These are phyloP conservation scores for Yamadazyma endophytica DNA, from an alignment of 805 yeast genomes.

Conservation along the genomic window DNA sequence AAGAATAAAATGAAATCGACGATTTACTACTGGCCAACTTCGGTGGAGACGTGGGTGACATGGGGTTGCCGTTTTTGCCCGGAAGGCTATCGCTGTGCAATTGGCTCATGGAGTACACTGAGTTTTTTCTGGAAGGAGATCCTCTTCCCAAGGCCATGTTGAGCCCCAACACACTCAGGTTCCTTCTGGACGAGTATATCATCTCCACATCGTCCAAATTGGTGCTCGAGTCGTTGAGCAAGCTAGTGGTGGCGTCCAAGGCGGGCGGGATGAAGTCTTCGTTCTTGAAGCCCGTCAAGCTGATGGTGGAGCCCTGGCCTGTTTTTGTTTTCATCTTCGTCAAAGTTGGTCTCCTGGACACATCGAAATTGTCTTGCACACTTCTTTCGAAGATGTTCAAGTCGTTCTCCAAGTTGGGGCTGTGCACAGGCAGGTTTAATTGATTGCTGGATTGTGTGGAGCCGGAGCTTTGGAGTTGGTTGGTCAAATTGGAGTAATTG, in stretches of 20 bases:
- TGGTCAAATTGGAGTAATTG: neutral
- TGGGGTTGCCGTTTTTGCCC: slow-evolving; percentile 7
- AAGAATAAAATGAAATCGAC: slow-evolving; percentile 58
- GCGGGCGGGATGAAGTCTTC: slow-evolving; percentile 80
- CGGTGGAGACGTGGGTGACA: slow-evolving; percentile 37
- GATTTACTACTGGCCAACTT: slow-evolving; percentile 33
- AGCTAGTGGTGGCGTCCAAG: slow-evolving; percentile 68
- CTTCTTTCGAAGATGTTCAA: slow-evolving; percentile 36
- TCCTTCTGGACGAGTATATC: slow-evolving; percentile 55
- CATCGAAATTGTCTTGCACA: slow-evolving; percentile 27
- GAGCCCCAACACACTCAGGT: slow-evolving; percentile 48
- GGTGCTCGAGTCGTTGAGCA: slow-evolving; percentile 55
- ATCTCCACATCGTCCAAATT: slow-evolving; percentile 70
- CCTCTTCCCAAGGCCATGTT: slow-evolving; percentile 48
- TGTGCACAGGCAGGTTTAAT: slow-evolving; percentile 11
- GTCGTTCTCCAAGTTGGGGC: slow-evolving; percentile 11
- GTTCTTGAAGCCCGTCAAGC: slow-evolving; percentile 27
- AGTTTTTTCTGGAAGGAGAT: slow-evolving; percentile 37
- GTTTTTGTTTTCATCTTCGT: slow-evolving; percentile 9
- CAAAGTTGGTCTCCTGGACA: slow-evolving; percentile 11
- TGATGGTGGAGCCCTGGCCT: slow-evolving; percentile 8
- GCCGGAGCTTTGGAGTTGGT: no score
- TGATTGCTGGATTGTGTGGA: slow-evolving; percentile 6
- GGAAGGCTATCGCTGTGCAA: slow-evolving; percentile 10
- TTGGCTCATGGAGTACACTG: slow-evolving; percentile 21